Evolutionary conservation across 1,284 basidiomycete species (phyloP).

Genomic region (Golubevia pallescens): DNA sequence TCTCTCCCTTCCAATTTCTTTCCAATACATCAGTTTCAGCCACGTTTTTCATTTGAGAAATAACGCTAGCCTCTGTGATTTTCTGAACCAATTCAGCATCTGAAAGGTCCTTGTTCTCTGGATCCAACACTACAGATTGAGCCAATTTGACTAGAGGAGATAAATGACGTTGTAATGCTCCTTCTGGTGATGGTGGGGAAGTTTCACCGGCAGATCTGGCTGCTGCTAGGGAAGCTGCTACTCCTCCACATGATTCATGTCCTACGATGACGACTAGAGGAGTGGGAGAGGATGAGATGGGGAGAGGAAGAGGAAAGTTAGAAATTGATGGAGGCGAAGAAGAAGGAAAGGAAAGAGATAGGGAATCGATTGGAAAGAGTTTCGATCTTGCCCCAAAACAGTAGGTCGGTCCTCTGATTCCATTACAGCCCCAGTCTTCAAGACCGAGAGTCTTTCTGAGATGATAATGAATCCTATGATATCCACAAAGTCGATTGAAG

Average conservation of each 20-base stretch:
- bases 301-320: too few relatives aligned
- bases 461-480: too few relatives aligned
- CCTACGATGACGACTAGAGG: background rate
- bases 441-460: too few relatives aligned
- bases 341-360: too few relatives aligned
- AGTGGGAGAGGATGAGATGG: background rate
- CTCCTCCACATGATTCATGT: background rate
- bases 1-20: constrained; percentile 54
- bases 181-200: background rate
- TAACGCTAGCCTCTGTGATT: constrained; percentile 47
- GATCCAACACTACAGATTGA: background rate
- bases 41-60: constrained; percentile 53
- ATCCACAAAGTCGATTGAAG: constrained; percentile 2
- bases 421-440: too few relatives aligned
- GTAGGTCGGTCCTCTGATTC: too few relatives aligned
- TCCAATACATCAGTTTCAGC: constrained; percentile 46
- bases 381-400: too few relatives aligned
- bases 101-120: background rate
- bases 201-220: background rate
- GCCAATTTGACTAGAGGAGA: constrained; percentile 48
- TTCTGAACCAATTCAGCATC: too few relatives aligned
- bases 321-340: too few relatives aligned
- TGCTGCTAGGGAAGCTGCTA: background rate
- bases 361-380: too few relatives aligned
- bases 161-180: constrained; percentile 45